Conservation (phyloP, 805 yeast species). For the Pichia deserticola region DNA sequence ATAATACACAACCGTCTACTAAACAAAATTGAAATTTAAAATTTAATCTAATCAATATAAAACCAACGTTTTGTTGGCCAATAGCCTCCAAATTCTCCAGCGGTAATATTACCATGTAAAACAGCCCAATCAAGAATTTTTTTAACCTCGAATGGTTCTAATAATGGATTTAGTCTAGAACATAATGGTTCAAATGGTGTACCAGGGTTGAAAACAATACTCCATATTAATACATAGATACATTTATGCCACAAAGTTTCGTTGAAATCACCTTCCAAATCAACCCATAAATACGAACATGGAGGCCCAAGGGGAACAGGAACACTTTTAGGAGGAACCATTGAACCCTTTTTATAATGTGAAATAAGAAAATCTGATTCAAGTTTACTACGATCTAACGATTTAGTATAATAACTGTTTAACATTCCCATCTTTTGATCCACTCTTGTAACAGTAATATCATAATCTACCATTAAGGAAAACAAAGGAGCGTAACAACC, state of each 20-base stretch:
- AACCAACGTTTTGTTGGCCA: conserved; percentile 43
- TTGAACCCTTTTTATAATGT: conserved; percentile 11
- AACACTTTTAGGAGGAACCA: conserved; percentile 14
- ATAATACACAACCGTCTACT: neutral
- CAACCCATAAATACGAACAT: conserved; percentile 68
- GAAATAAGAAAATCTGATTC: conserved; percentile 55
- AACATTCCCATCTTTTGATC: conserved; percentile 44
- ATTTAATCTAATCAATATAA: neutral
- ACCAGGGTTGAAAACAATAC: conserved; percentile 51
- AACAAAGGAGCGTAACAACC: conserved; percentile 57
- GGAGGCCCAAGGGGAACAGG: conserved; percentile 55
- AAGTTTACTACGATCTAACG: conserved; percentile 57
- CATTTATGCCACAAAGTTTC: conserved; percentile 52
- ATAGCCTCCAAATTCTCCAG: conserved; percentile 32
- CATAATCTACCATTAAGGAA: conserved; percentile 40
- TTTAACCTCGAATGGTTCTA: conserved; percentile 33
- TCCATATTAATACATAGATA: conserved; percentile 38
- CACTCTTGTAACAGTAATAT: conserved; percentile 41
- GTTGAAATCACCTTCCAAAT: conserved; percentile 54
- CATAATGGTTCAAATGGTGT: conserved; percentile 25
- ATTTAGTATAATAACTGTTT: conserved; percentile 70
- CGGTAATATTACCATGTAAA: conserved; percentile 30
- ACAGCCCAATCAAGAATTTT: conserved; percentile 40
- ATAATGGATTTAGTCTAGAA: conserved; percentile 21
- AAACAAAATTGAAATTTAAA: neutral